Evolutionary conservation across 306 rosid genomes (phyloP).

Genomic region (Rosa chinensis): DNA sequence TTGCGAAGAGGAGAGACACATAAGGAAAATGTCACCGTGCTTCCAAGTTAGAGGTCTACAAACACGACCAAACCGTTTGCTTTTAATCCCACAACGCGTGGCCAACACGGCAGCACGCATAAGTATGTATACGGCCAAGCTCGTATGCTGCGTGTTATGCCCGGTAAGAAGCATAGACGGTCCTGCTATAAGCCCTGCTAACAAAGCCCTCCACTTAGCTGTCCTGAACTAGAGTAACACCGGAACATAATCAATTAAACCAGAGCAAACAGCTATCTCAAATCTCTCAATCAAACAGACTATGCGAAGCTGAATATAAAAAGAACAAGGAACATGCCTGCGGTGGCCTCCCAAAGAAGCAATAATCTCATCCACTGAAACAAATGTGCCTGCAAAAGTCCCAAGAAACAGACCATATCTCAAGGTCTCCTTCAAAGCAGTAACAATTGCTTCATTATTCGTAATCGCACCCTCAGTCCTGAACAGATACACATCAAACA

Average conservation of each 20-base stretch:
- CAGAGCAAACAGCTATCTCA: background rate
- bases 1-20: slow-evolving; percentile 95
- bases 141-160: slow-evolving; percentile 74
- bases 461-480: slow-evolving; percentile 64
- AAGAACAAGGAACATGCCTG: slow-evolving; percentile 65
- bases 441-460: slow-evolving; percentile 61
- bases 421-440: slow-evolving; percentile 81
- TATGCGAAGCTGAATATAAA: background rate
- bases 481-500: background rate
- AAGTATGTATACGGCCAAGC: slow-evolving; percentile 89
- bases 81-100: slow-evolving; percentile 90
- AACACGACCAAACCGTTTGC: slow-evolving; percentile 74
- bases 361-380: slow-evolving; percentile 75
- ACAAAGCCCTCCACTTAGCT: slow-evolving; percentile 86
- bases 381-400: slow-evolving; percentile 89
- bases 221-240: slow-evolving; percentile 72
- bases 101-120: slow-evolving; percentile 96
- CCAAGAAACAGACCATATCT: slow-evolving; percentile 92
- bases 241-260: slow-evolving; percentile 25
- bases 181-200: slow-evolving; percentile 96
- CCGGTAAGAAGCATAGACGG: slow-evolving; percentile 91
- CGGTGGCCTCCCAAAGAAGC: slow-evolving; percentile 77
- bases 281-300: background rate
- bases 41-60: slow-evolving; percentile 97
- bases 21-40: slow-evolving; percentile 92